Evolutionary conservation across 1,284 basidiomycete species (phyloP).

Genomic region (Pseudozyma pruni): DNA sequence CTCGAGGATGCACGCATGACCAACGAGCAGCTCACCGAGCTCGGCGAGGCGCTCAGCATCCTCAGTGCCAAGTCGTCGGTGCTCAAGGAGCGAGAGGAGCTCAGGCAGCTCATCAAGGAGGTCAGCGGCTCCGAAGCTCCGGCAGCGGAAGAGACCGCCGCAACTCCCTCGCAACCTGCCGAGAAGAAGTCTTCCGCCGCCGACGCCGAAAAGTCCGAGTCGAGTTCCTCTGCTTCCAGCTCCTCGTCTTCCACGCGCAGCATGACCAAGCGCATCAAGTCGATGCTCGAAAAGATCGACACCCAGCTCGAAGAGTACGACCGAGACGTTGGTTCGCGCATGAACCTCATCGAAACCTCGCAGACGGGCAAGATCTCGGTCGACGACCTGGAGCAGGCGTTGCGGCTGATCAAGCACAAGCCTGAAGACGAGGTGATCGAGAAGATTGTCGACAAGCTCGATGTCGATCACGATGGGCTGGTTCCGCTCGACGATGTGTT

Average conservation of each 20-base stretch:
- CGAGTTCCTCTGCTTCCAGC: slow-evolving; percentile 10
- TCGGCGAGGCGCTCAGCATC: slow-evolving; percentile 89
- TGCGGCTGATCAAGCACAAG: slow-evolving; percentile 89
- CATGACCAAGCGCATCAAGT: slow-evolving; percentile 90
- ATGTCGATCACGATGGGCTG: slow-evolving; percentile 94
- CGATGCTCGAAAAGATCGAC: slow-evolving; percentile 97
- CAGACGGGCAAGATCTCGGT: slow-evolving; percentile 91
- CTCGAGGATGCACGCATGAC: slow-evolving; percentile 86
- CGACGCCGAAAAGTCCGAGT: slow-evolving; percentile 13
- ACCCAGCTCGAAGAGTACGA: slow-evolving; percentile 92
- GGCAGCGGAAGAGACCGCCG: slow-evolving; percentile 7
- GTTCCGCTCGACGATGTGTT: slow-evolving; percentile 72
- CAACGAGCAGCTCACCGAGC: slow-evolving; percentile 91
- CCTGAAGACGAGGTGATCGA: slow-evolving; percentile 91
- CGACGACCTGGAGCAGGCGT: slow-evolving; percentile 86
- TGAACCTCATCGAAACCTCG: slow-evolving; percentile 94
- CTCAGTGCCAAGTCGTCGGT: slow-evolving; percentile 96
- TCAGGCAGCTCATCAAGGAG: slow-evolving; percentile 88
- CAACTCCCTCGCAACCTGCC: background rate
- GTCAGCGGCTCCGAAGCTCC: slow-evolving; percentile 28
- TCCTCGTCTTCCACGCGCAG: slow-evolving; percentile 72
- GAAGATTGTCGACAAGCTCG: slow-evolving; percentile 89
- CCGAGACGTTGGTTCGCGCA: slow-evolving; percentile 78
- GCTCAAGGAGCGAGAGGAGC: slow-evolving; percentile 92
- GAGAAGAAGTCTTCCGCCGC: slow-evolving; percentile 6